phyloP scores from a whole-genome alignment of 2,329 filamentous ascomycete genomes.

The Botryotinia globosa region DNA sequence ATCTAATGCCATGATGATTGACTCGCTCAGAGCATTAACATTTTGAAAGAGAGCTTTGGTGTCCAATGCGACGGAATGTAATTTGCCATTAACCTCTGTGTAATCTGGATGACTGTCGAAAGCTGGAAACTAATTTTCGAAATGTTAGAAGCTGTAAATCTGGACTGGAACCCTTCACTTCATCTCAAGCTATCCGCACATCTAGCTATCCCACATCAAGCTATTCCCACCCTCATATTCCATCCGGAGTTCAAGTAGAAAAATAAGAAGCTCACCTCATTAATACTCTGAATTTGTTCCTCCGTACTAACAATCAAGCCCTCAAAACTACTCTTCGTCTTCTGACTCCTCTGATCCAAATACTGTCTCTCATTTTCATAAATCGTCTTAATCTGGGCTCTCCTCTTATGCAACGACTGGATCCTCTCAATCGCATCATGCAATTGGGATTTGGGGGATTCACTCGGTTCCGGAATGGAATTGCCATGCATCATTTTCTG shows the following conservation, averaged over 20 bases:
- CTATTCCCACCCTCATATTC: neutral
- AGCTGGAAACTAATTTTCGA: constrained; percentile 14
- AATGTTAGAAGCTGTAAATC: neutral
- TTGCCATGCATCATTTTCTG: constrained; percentile 13
- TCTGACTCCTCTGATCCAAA: constrained; percentile 19
- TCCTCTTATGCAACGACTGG: constrained; percentile 18
- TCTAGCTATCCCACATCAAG: neutral
- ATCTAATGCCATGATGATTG: constrained; percentile 17
- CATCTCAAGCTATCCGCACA: too few species aligned
- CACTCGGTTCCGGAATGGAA: constrained; percentile 17
- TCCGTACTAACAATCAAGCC: constrained; percentile 20
- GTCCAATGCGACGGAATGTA: constrained; percentile 16
- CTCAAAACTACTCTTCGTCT: constrained; percentile 20
- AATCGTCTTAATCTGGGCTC: constrained; percentile 10
- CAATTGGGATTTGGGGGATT: constrained; percentile 15
- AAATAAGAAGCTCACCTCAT: constrained; percentile 11
- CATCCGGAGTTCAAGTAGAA: neutral
- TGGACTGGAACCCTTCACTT: neutral
- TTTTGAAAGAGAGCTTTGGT: constrained; percentile 21
- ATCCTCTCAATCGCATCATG: constrained; percentile 21
- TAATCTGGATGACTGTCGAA: constrained; percentile 22
- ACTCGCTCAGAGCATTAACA: constrained; percentile 18
- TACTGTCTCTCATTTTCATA: constrained; percentile 20
- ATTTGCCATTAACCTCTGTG: constrained; percentile 20
- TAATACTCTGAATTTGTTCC: constrained; percentile 23